A percentile compares a stretch with the other conserved stretches of the same genome.
Conservation (phyloP, 148 eudicot species). For the Fagopyrum homotropicum region DNA sequence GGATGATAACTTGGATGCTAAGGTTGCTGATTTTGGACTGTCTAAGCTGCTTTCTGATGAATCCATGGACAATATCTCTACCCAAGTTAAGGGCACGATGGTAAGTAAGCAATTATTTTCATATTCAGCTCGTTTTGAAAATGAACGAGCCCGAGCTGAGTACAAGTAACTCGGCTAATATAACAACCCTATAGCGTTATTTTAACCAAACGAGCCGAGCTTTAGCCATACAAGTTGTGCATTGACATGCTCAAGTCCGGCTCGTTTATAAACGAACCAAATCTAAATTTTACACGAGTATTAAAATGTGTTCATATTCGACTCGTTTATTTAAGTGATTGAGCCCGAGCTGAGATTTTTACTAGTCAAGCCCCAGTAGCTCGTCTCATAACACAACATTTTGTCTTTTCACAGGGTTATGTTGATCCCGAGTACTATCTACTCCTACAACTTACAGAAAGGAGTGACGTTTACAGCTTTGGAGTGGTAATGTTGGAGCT, state of each 20-base stretch:
- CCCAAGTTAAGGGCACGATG: slow-evolving; percentile 96
- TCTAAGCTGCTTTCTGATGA: slow-evolving; percentile 74
- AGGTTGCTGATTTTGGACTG: slow-evolving; percentile 91
- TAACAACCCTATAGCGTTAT: no score
- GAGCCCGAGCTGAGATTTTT: no score
- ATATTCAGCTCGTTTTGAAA: no score
- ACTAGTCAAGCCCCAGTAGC: no score
- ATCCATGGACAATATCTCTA: slow-evolving; percentile 70
- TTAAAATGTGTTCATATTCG: no score
- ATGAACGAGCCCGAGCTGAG: background rate
- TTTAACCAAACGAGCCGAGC: no score
- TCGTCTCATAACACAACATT: no score
- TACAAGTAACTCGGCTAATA: no score
- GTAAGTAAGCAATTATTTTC: slow-evolving; percentile 23
- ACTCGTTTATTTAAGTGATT: no score
- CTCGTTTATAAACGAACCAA: no score
- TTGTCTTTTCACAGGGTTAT: slow-evolving; percentile 51
- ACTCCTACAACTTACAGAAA: slow-evolving; percentile 88
- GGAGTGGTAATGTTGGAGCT: slow-evolving; percentile 93
- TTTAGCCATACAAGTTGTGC: no score
- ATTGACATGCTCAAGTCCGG: no score
- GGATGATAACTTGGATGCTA: slow-evolving; percentile 77
- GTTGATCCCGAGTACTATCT: slow-evolving; percentile 96
- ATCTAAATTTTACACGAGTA: background rate
- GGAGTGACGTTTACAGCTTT: slow-evolving; percentile 89